Evolutionary conservation across 2,329 filamentous ascomycete genomes (phyloP).

Genomic region (Phaeosphaeria sp.): DNA sequence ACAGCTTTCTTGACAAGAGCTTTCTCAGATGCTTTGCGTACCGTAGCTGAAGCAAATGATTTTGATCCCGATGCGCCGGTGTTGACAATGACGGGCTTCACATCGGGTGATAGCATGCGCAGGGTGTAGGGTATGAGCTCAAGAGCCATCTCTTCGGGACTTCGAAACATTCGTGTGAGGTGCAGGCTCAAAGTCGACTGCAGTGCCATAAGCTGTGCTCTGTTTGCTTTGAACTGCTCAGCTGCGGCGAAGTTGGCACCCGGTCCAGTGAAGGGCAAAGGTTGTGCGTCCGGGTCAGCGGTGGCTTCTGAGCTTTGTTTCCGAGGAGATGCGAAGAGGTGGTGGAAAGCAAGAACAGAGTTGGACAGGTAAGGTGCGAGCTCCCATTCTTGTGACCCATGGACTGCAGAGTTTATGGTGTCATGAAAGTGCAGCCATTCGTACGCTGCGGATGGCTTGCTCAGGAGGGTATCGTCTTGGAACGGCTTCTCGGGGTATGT

Average conservation of each 20-base stretch:
- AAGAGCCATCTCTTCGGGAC: constrained; percentile 75
- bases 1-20: constrained; percentile 80
- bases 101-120: constrained; percentile 83
- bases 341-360: constrained; percentile 86
- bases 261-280: constrained; percentile 79
- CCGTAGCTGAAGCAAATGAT: constrained; percentile 72
- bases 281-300: constrained; percentile 49
- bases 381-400: constrained; percentile 90
- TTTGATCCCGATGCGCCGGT: constrained; percentile 54
- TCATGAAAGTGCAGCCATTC: constrained; percentile 98
- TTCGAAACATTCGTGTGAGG: constrained; percentile 79
- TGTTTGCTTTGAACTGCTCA: constrained; percentile 82
- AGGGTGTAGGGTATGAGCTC: constrained; percentile 87
- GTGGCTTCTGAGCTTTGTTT: constrained; percentile 53
- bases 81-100: constrained; percentile 89
- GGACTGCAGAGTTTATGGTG: constrained; percentile 77
- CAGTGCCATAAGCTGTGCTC: constrained; percentile 73
- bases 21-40: constrained; percentile 86
- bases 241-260: constrained; percentile 81
- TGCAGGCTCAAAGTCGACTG: constrained; percentile 75
- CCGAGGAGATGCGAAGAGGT: constrained; percentile 77
- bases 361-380: constrained; percentile 85
- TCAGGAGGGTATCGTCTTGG: constrained; percentile 90
- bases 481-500: constrained; percentile 87
- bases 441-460: constrained; percentile 85